Conservation (phyloP, 805 yeast species). For the Candida nonsorbophila region DNA sequence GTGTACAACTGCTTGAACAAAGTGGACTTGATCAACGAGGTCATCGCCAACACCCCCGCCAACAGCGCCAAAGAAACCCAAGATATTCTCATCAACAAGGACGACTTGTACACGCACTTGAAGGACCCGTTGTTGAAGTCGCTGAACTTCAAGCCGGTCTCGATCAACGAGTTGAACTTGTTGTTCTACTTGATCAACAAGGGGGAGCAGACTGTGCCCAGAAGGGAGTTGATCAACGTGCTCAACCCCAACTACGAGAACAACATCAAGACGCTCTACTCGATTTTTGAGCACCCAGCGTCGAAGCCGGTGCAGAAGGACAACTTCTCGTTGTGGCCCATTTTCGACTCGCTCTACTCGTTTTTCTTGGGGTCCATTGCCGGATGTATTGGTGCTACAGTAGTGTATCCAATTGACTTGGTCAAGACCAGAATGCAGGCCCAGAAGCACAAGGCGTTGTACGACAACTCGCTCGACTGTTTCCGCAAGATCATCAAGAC, state of each 20-base stretch:
- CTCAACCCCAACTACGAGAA: slow-evolving; percentile 55
- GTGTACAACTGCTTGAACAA: slow-evolving; percentile 36
- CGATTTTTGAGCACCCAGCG: slow-evolving; percentile 39
- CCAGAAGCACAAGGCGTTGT: slow-evolving; percentile 67
- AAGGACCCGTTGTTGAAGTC: slow-evolving; percentile 40
- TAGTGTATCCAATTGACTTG: slow-evolving; percentile 93
- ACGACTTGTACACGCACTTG: slow-evolving; percentile 36
- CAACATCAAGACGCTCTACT: slow-evolving; percentile 26
- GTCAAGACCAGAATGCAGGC: slow-evolving; percentile 98
- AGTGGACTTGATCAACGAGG: slow-evolving; percentile 40
- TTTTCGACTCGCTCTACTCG: slow-evolving; percentile 73
- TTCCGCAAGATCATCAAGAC: slow-evolving; percentile 65
- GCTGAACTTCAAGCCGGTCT: slow-evolving; percentile 37
- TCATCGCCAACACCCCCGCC: slow-evolving; percentile 42
- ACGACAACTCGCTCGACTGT: slow-evolving; percentile 82
- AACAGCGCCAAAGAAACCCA: slow-evolving; percentile 30
- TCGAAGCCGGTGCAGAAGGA: slow-evolving; percentile 28
- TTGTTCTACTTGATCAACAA: slow-evolving; percentile 36
- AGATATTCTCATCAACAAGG: slow-evolving; percentile 36
- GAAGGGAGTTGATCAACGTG: slow-evolving; percentile 36
- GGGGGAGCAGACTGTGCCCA: slow-evolving; percentile 32
- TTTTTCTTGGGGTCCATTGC: slow-evolving; percentile 90
- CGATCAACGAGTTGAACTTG: slow-evolving; percentile 35
- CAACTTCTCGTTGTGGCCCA: slow-evolving; percentile 42
- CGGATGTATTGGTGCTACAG: slow-evolving; percentile 97